Conservation (phyloP, 2,329 filamentous ascomycete species). For the Paracamarosporium sp. region DNA sequence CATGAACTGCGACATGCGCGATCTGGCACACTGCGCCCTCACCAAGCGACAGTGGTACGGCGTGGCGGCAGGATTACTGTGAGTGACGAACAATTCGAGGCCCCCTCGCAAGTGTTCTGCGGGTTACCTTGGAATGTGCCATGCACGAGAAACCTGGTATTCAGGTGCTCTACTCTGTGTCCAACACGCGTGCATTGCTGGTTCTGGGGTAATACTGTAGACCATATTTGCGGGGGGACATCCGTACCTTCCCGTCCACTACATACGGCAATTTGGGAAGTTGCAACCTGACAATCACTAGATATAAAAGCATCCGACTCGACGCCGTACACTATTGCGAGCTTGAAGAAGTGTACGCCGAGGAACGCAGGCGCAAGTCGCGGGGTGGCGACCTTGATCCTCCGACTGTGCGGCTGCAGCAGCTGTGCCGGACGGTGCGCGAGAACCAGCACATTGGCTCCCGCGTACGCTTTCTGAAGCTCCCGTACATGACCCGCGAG, state of each 20-base stretch:
- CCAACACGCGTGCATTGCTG: not conserved
- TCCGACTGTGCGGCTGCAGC: conserved; percentile 74
- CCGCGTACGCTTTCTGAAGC: conserved; percentile 80
- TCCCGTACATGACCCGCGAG: conserved; percentile 94
- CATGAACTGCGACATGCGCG: conserved; percentile 92
- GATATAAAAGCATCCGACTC: conserved; percentile 88
- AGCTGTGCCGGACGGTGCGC: conserved; percentile 82
- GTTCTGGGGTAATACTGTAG: not conserved
- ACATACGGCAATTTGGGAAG: not conserved
- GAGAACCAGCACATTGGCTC: conserved; percentile 75
- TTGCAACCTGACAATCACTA: conserved; percentile 45
- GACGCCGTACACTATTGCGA: conserved; percentile 95
- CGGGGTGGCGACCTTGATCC: conserved; percentile 80
- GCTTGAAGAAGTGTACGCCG: conserved; percentile 80
- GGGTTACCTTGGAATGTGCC: not conserved
- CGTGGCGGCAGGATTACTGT: conserved; percentile 67
- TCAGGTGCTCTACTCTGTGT: not conserved
- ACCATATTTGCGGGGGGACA: not conserved
- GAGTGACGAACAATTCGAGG: conserved; percentile 47
- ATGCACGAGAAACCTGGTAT: not conserved
- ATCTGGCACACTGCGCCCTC: conserved; percentile 79
- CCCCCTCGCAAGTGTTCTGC: not conserved
- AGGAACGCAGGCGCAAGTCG: conserved; percentile 64
- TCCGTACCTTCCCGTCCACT: not conserved
- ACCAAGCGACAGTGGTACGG: conserved; percentile 76